A percentile compares a stretch with the other conserved stretches of the same genome.
Conservation (phyloP, 2,329 filamentous ascomycete genomes). For the Talaromyces sp. region DNA sequence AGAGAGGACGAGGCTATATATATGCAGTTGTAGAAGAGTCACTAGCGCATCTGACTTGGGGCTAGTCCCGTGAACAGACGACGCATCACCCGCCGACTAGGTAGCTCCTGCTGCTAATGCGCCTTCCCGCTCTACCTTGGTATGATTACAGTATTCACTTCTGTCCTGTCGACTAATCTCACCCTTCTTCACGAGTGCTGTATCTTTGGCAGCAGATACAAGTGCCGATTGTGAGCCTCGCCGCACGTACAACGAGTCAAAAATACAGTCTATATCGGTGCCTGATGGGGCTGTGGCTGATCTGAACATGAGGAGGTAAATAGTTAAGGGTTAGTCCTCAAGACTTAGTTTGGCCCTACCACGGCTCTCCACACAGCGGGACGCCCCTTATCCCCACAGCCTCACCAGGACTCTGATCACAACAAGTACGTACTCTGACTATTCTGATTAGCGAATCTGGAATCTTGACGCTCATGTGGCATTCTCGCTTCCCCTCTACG, state of each 20-base stretch:
- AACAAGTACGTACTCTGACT: neutral
- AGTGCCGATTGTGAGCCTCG: too few relatives aligned
- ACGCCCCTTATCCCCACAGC: neutral
- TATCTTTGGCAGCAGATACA: too few relatives aligned
- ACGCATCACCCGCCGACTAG: neutral
- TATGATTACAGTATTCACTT: too few relatives aligned
- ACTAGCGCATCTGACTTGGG: slow-evolving; percentile 11
- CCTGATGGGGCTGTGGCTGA: neutral
- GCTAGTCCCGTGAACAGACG: slow-evolving; percentile 3
- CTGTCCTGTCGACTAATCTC: too few relatives aligned
- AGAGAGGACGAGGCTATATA: neutral
- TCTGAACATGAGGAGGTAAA: neutral
- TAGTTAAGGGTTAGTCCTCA: too few relatives aligned
- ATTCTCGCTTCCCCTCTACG: neutral
- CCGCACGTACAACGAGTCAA: too few relatives aligned
- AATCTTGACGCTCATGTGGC: neutral
- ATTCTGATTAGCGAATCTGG: neutral
- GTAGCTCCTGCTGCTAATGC: neutral
- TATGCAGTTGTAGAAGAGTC: neutral
- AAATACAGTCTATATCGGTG: neutral
- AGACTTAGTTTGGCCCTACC: too few relatives aligned
- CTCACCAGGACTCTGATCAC: neutral
- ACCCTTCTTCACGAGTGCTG: too few relatives aligned
- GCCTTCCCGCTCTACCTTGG: neutral
- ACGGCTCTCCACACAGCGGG: too few relatives aligned